A percentile compares a stretch with the other conserved stretches of the same genome.
These are phyloP conservation scores for Gautieria morchelliformis DNA, from an alignment of 768 basidiomycete genomes.

Conservation along the genomic window DNA sequence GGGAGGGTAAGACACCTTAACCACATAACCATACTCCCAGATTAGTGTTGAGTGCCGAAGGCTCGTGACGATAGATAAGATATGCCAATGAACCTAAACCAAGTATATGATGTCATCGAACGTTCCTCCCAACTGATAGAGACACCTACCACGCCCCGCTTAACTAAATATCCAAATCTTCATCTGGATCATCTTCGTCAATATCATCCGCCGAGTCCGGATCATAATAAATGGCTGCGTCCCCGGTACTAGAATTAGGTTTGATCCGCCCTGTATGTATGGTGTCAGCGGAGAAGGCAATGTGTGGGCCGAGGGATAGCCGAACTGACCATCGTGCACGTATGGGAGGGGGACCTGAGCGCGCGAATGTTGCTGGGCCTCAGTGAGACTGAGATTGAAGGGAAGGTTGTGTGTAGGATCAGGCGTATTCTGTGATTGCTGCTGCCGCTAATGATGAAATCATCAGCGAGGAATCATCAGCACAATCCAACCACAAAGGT, in stretches of 20 bases:
- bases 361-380: slow-evolving; percentile 69
- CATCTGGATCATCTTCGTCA: slow-evolving; percentile 94
- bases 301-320: neutral
- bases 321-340: slow-evolving; percentile 61
- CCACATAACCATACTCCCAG: too few relatives aligned
- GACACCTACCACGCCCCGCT: too few relatives aligned
- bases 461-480: too few relatives aligned
- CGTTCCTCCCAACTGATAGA: too few relatives aligned
- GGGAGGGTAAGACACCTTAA: too few relatives aligned
- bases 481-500: too few relatives aligned
- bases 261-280: neutral
- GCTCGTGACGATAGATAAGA: too few relatives aligned
- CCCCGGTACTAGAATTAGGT: neutral
- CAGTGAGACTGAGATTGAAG: slow-evolving; percentile 82
- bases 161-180: slow-evolving; percentile 73
- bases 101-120: too few relatives aligned
- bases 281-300: neutral
- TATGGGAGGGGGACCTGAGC: slow-evolving; percentile 86
- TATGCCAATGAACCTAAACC: too few relatives aligned
- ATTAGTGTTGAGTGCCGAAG: too few relatives aligned
- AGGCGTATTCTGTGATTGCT: neutral
- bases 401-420: slow-evolving; percentile 65
- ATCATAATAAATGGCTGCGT: slow-evolving; percentile 68
- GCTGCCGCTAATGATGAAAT: neutral
- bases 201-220: slow-evolving; percentile 92